These are phyloP conservation scores for Pseudozyma sp. DNA, from an alignment of 1,284 basidiomycete genomes.

Conservation along the genomic window DNA sequence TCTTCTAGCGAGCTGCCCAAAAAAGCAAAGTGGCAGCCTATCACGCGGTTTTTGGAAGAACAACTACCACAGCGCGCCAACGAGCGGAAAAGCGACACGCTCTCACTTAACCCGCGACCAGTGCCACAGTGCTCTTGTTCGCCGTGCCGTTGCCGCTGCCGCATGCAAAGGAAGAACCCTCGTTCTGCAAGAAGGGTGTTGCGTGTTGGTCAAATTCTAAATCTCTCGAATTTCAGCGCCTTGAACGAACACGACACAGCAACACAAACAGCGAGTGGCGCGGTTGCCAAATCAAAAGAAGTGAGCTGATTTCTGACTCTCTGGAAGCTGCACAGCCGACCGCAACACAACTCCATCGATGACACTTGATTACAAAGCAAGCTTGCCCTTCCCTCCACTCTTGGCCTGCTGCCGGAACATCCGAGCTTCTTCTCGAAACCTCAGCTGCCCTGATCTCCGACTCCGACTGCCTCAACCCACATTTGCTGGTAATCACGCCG, in stretches of 20 bases:
- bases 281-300: not conserved
- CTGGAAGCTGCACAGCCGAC: not conserved
- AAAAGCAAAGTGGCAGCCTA: not conserved
- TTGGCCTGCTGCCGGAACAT: not conserved
- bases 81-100: constrained; percentile 3
- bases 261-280: not conserved
- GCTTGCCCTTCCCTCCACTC: constrained; percentile 9
- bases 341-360: not conserved
- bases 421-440: not conserved
- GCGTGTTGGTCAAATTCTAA: no score
- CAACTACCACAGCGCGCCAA: not conserved
- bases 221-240: no score
- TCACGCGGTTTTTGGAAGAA: constrained; percentile 7
- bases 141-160: no score
- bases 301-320: constrained; percentile 15
- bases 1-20: constrained; percentile 3
- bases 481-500: no score
- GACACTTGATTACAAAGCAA: constrained; percentile 27
- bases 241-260: not conserved
- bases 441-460: not conserved
- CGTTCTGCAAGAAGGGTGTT: no score
- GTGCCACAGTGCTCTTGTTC: no score
- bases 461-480: no score
- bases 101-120: no score
- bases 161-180: no score